Evolutionary conservation across 1,139 yeast genomes (phyloP).

Genomic region (Magnusiomyces sp.): DNA sequence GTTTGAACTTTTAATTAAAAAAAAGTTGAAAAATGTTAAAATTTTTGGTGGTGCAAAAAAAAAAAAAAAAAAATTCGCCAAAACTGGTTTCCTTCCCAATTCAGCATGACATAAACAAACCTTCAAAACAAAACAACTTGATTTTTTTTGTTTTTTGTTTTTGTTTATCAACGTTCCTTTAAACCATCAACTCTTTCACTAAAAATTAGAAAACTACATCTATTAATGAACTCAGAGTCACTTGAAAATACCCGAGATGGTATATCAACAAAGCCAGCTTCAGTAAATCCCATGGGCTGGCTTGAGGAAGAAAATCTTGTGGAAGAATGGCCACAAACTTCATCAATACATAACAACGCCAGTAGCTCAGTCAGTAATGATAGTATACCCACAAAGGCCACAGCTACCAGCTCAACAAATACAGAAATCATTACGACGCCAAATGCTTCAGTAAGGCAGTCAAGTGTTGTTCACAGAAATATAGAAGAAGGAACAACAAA

Average conservation of each 20-base stretch:
- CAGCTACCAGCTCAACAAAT: background rate
- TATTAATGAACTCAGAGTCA: background rate
- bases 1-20: background rate
- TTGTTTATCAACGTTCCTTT: background rate
- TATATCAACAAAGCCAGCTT: background rate
- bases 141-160: background rate
- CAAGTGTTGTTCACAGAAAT: background rate
- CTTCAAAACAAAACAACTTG: background rate
- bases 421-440: constrained; percentile 10
- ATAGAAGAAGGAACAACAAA: background rate
- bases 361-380: background rate
- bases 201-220: background rate
- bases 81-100: background rate
- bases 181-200: too few relatives aligned
- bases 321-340: constrained; percentile 1
- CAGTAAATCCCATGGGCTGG: background rate
- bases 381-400: background rate
- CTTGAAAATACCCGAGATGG: background rate
- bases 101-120: too few relatives aligned
- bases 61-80: background rate
- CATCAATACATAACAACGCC: background rate
- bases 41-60: background rate
- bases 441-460: background rate
- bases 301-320: constrained; percentile 4
- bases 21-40: background rate